Percentiles rank a stretch among this genome's conserved stretches.
These are phyloP conservation scores for Martiniozyma abietophila DNA, from an alignment of 805 yeast species.

Conservation along the genomic window DNA sequence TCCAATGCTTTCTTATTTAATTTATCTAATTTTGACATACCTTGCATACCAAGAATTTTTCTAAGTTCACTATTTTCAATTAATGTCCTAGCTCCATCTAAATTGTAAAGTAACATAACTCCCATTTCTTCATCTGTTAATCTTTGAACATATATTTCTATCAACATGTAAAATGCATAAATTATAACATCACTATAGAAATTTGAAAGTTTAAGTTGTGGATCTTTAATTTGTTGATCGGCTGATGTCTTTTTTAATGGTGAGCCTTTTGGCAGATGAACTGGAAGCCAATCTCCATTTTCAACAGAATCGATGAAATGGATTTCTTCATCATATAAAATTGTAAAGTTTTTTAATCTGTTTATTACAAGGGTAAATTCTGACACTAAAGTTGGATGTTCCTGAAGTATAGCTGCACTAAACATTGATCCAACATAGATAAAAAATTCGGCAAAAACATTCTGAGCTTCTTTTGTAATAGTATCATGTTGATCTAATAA, in stretches of 20 bases:
- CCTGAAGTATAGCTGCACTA: slow-evolving; percentile 2
- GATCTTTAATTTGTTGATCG: slow-evolving; percentile 35
- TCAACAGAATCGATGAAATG: slow-evolving; percentile 41
- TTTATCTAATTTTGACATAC: slow-evolving; percentile 54
- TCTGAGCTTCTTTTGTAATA: slow-evolving; percentile 4
- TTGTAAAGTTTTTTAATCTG: slow-evolving; percentile 54
- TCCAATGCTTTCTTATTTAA: slow-evolving; percentile 67
- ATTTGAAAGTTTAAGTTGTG: slow-evolving; percentile 48
- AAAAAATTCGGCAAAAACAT: slow-evolving; percentile 44
- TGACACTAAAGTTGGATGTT: slow-evolving; percentile 4
- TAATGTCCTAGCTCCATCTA: slow-evolving; percentile 66
- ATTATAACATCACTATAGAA: slow-evolving; percentile 75
- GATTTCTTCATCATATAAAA: slow-evolving; percentile 44
- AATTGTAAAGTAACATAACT: slow-evolving; percentile 58
- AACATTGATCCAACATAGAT: slow-evolving; percentile 34
- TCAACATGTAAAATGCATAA: slow-evolving; percentile 56
- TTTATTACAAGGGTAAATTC: slow-evolving; percentile 51
- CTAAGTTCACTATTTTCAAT: slow-evolving; percentile 39
- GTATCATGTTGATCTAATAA: slow-evolving; percentile 6
- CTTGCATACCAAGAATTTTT: slow-evolving; percentile 46
- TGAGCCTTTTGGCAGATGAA: slow-evolving; percentile 60
- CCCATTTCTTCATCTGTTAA: slow-evolving; percentile 50
- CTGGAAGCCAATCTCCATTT: slow-evolving; percentile 68
- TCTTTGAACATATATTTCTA: slow-evolving; percentile 41
- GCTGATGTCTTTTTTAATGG: slow-evolving; percentile 29